Percentiles rank a stretch among this genome's conserved stretches.
Conservation (phyloP, 306 rosid genomes). For the Vigna hirtella region DNA sequence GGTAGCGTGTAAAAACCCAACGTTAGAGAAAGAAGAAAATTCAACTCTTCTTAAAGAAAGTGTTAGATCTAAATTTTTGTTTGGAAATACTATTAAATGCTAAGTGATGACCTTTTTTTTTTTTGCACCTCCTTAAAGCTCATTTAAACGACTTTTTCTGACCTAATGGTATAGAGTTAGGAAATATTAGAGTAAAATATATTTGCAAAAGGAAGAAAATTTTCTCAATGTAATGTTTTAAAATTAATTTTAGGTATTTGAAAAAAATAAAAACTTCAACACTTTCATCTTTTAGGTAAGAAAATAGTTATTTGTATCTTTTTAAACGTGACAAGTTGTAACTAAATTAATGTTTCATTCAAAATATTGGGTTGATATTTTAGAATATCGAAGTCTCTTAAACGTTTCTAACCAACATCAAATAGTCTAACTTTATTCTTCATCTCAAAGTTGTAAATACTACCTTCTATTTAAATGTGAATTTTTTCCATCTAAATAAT, state of each 20-base stretch:
- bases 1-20: not conserved
- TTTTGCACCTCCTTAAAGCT: not conserved
- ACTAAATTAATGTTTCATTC: not conserved
- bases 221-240: not conserved
- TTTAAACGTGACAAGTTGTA: not conserved
- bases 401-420: not conserved
- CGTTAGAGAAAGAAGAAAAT: not conserved
- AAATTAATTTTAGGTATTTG: not conserved
- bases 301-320: not conserved
- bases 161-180: not conserved
- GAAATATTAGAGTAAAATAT: not conserved
- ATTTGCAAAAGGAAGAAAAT: not conserved
- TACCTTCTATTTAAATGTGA: no score
- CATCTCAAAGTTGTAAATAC: no score
- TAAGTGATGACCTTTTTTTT: not conserved
- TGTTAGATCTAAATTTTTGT: not conserved
- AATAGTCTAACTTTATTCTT: not conserved
- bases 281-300: not conserved
- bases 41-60: not conserved
- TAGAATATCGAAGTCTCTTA: not conserved
- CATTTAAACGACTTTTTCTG: not conserved
- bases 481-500: no score
- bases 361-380: not conserved
- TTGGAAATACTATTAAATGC: not conserved
- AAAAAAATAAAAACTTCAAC: not conserved